Evolutionary conservation across 257 asterid genomes (phyloP).

Genomic region (Mitragyna speciosa): DNA sequence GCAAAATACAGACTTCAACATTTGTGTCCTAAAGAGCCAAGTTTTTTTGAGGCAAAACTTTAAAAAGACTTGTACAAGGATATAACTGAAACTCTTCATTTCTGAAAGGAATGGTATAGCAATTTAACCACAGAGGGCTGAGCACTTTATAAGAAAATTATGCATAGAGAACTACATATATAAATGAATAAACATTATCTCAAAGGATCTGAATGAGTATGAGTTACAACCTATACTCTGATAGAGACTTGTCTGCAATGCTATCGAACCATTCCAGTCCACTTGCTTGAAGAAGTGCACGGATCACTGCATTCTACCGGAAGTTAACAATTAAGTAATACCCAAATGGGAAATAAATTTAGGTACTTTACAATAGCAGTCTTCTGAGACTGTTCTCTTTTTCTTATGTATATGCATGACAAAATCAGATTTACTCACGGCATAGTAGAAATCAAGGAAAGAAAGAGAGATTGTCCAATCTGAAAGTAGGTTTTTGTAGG

Average conservation of each 20-base stretch:
- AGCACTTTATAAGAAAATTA: too few relatives aligned
- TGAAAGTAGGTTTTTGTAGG: neutral
- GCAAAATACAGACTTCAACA: neutral
- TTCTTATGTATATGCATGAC: neutral
- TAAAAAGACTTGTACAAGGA: too few relatives aligned
- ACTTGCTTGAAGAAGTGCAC: constrained; percentile 20
- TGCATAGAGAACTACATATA: too few relatives aligned
- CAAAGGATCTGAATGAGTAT: neutral
- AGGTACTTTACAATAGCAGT: too few relatives aligned
- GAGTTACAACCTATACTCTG: constrained; percentile 16
- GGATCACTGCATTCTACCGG: constrained; percentile 20
- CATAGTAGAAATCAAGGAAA: neutral
- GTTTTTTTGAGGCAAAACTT: too few relatives aligned
- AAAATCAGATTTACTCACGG: neutral
- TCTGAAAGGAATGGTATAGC: too few relatives aligned
- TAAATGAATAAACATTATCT: too few relatives aligned
- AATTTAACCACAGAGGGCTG: too few relatives aligned
- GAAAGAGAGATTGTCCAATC: neutral
- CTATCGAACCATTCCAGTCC: constrained; percentile 24
- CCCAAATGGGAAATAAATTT: too few relatives aligned
- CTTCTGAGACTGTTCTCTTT: neutral
- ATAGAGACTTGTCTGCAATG: constrained; percentile 16
- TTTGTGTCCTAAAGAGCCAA: neutral
- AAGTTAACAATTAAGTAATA: neutral
- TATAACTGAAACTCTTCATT: too few relatives aligned